These are phyloP conservation scores for Lentinula raphanica DNA, from an alignment of 768 basidiomycete species.

Conservation along the genomic window DNA sequence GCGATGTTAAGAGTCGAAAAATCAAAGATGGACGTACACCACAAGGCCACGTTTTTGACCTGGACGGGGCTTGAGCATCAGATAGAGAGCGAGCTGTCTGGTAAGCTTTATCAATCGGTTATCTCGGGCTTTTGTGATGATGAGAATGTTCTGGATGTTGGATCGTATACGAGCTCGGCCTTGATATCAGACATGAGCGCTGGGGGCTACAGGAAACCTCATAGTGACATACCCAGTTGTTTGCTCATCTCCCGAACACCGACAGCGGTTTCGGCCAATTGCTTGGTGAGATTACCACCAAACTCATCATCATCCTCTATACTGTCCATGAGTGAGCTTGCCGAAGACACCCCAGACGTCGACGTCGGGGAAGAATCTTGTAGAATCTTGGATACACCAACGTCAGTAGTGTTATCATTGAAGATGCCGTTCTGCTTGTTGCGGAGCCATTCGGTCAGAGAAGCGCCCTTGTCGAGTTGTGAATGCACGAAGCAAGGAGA, in stretches of 20 bases:
- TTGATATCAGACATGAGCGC: slow-evolving; percentile 23
- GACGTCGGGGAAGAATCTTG: slow-evolving; percentile 23
- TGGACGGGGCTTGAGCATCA: slow-evolving; percentile 81
- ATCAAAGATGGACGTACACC: slow-evolving; percentile 48
- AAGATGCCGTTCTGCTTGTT: slow-evolving; percentile 32
- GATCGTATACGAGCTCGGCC: slow-evolving; percentile 89
- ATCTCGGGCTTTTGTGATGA: slow-evolving; percentile 97
- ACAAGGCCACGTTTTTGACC: slow-evolving; percentile 72
- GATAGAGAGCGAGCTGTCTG: slow-evolving; percentile 86
- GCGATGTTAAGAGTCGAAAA: slow-evolving; percentile 9
- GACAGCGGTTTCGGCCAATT: slow-evolving; percentile 94
- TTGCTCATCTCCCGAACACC: slow-evolving; percentile 99
- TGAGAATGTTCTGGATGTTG: slow-evolving; percentile 87
- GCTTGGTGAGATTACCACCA: slow-evolving; percentile 77
- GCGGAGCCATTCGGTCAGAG: slow-evolving; percentile 70
- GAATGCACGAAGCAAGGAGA: slow-evolving; percentile 95
- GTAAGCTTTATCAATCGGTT: slow-evolving; percentile 95
- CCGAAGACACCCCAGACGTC: slow-evolving; percentile 17
- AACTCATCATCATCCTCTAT: slow-evolving; percentile 63
- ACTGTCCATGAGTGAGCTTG: slow-evolving; percentile 25
- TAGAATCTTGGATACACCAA: slow-evolving; percentile 48
- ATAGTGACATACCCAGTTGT: slow-evolving; percentile 69
- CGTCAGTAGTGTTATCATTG: slow-evolving; percentile 26
- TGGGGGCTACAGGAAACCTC: slow-evolving; percentile 9
- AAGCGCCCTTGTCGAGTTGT: slow-evolving; percentile 77